Base-by-base conservation (phyloP, 345 rosid genomes). In the Linum lewisii region DNA sequence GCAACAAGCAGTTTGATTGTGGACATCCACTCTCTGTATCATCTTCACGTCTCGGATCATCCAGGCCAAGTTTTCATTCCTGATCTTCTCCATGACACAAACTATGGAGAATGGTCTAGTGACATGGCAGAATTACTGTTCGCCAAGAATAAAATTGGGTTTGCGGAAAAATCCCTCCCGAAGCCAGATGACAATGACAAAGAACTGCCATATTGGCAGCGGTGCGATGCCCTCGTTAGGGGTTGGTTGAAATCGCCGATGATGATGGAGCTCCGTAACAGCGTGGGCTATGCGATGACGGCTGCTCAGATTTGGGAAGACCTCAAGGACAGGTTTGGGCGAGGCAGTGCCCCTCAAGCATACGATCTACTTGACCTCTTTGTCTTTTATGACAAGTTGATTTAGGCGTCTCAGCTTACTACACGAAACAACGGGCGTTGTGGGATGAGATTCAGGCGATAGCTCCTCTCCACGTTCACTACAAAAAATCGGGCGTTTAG, bases 381-480 rank as follows among this genome's bases (percentile, higher is more conserved):
- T 20, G 51, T 0, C 9, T 7, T 3, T 13, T 24, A 0, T 14
- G 7, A 25, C 64, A 69, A 24, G 18, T 53, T 14, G 22, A 36
- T 1, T 21, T 5, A 4, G 49, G 22, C 0, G 23, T 63, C 0
- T 51, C 23, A 0, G 51, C 18, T 0, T 69, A 69, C 56, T 69
- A 50, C n/a, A 34, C 67, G 1, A 57, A 57, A 20, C 45, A 58
- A 2, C 63, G 65, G 25, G 61, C 15, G 1, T 4, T 64, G 8
- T 65, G 65, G 69, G 74, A 59, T 59, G 67, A 66, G 2, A 11
- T 57, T 9, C 38, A 34, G 9, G 38, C 38, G 9, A 34, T 9
- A 4, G 6, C 9, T 4, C 38, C 38, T 4, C 38, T 4, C 9
- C 9, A 9, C 9, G 6, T 34, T 9, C 9, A 34, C 38, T n/a